Evolutionary conservation across 1,139 yeast species (phyloP).

Genomic region (Suhomyces wounanorum): DNA sequence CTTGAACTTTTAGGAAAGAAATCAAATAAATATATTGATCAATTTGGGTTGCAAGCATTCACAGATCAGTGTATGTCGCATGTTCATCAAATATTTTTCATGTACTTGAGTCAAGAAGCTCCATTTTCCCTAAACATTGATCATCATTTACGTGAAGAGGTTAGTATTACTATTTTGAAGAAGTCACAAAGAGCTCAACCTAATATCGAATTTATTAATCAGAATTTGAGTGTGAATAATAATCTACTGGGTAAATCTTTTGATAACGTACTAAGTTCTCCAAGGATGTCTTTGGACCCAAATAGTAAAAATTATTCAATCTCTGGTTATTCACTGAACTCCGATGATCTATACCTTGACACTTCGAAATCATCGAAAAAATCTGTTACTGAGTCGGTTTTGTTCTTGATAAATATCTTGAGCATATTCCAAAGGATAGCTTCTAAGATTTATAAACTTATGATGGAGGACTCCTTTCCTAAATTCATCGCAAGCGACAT

Average conservation of each 20-base stretch:
- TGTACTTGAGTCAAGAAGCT: constrained; percentile 69
- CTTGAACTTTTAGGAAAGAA: constrained; percentile 21
- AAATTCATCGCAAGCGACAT: constrained; percentile 53
- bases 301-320: neutral
- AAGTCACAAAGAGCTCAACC: neutral
- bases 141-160: constrained; percentile 51
- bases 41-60: constrained; percentile 32
- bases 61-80: constrained; percentile 55
- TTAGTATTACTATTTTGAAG: constrained; percentile 46
- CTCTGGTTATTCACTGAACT: neutral
- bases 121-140: constrained; percentile 75
- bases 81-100: constrained; percentile 64
- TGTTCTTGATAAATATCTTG: neutral
- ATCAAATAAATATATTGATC: constrained; percentile 10
- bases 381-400: constrained; percentile 9
- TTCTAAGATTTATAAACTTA: constrained; percentile 53
- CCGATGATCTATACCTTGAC: neutral
- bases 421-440: constrained; percentile 40
- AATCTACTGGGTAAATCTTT: neutral
- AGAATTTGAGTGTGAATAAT: neutral
- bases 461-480: constrained; percentile 75
- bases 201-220: neutral
- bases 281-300: neutral
- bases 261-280: neutral
- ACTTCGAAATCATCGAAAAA: neutral